Conservation (phyloP, 768 basidiomycete species). For the Termitomyces sp. region DNA sequence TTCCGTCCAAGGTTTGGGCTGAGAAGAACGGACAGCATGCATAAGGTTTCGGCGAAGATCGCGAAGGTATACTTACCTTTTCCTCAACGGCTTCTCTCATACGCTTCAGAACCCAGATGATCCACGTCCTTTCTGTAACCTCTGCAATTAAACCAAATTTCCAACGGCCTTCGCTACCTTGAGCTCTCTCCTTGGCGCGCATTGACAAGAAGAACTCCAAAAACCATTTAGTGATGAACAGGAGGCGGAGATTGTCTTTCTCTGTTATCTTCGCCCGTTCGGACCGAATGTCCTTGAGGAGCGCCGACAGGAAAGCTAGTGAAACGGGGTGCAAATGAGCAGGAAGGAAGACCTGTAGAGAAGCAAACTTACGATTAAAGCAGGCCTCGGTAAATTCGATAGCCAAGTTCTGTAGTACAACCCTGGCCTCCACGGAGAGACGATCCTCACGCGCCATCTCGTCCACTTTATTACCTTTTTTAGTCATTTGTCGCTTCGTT, state of each 20-base stretch:
- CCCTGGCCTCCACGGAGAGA: constrained; percentile 58
- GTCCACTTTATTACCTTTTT: constrained; percentile 57
- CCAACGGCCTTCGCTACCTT: constrained; percentile 35
- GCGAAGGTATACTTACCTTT: constrained; percentile 46
- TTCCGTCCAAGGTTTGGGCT: constrained; percentile 95
- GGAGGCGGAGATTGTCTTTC: constrained; percentile 85
- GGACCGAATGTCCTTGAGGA: constrained; percentile 91
- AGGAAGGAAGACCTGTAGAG: constrained; percentile 9
- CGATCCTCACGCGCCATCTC: constrained; percentile 66
- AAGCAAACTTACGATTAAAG: constrained; percentile 73
- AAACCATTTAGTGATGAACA: constrained; percentile 88
- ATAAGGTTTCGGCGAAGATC: constrained; percentile 1
- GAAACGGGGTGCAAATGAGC: neutral
- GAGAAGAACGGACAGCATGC: constrained; percentile 1
- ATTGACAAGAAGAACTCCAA: constrained; percentile 81
- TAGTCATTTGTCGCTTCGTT: constrained; percentile 52
- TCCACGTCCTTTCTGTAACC: constrained; percentile 81
- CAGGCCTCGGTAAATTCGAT: constrained; percentile 72
- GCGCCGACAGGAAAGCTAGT: constrained; percentile 78
- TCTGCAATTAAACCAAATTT: constrained; percentile 73
- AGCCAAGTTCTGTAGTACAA: constrained; percentile 63
- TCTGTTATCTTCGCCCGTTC: constrained; percentile 92
- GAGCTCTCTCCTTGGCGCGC: constrained; percentile 32
- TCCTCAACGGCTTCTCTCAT: constrained; percentile 90
- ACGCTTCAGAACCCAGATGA: constrained; percentile 84